Base-by-base conservation (phyloP, 306 rosid species). In the Purshia tridentata region DNA sequence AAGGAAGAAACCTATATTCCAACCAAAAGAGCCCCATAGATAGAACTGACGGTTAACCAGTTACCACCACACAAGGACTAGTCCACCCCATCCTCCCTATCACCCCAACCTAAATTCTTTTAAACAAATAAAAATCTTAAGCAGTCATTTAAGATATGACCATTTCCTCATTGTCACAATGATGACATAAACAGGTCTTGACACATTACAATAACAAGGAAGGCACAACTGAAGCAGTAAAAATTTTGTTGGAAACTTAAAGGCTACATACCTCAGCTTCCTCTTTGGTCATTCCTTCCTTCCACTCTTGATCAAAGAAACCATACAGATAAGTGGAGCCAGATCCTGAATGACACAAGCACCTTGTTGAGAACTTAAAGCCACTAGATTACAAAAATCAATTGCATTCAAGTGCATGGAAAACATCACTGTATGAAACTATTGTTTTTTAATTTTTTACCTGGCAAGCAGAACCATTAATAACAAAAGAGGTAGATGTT, bases 271-370 rank as follows among this genome's bases (percentile, higher is more conserved):
- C 98, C 96, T 93, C 98, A 69, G 98, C 97, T 82, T 93, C 98
- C 14, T 93, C 98, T 81, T 86, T 88, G 72, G 90, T 93, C 98
- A 88, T 90, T 81, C 97, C 98, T 67, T 93, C 98, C 83, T 77
- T 93, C 98, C 98, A 93, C 46, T 86, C 98, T 83, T 90, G 97
- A 69, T 90, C 97, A 60, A 87, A 93, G 80, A 93, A 93, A 6
- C 97, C 98, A 77, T 90, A 93, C 87, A 93, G 78, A 83, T 93
- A 93, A 86, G 96, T 90, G 77, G 97, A 93, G 65, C 98, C 97
- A 78, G 98, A 93, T 75, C 98, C 98, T 93, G 88, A 9, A 67
- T 61, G 46, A 61, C 66, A 61, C 19, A 61, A 61, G 11, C 11
- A 15, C 15, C 47, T 61, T 61, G 46, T 6, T 44, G 8, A 61